phyloP scores from a whole-genome alignment of 1,139 yeast species.

The Taphrina populina region DNA sequence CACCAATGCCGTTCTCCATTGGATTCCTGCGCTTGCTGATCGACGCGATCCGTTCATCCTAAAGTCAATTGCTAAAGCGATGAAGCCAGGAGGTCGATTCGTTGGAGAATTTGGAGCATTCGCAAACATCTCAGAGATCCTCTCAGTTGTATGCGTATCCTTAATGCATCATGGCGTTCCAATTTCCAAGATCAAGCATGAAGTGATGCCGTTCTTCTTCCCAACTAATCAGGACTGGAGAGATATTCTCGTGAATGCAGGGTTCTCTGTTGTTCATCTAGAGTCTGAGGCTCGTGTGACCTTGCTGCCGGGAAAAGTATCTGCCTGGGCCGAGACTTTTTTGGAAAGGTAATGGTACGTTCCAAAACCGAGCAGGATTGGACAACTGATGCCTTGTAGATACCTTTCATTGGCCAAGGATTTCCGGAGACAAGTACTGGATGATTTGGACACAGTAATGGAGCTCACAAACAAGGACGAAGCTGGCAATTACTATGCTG shows the following conservation, averaged over 20 bases:
- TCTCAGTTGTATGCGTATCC: conserved; percentile 13
- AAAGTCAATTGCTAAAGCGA: conserved; percentile 22
- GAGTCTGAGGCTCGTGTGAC: conserved; percentile 24
- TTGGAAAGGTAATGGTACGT: conserved; percentile 6
- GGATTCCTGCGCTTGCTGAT: conserved; percentile 31
- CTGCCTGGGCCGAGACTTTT: conserved; percentile 15
- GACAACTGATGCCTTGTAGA: neutral
- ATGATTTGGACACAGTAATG: conserved; percentile 17
- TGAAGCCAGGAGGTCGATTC: conserved; percentile 31
- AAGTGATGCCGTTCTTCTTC: conserved; percentile 27
- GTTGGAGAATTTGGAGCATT: conserved; percentile 35
- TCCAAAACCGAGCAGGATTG: no score
- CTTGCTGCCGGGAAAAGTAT: conserved; percentile 17
- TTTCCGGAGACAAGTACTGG: conserved; percentile 1
- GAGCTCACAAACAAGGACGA: conserved; percentile 18
- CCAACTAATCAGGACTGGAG: conserved; percentile 14
- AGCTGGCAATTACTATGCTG: conserved; percentile 12
- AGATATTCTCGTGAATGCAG: conserved; percentile 23
- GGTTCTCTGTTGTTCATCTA: conserved; percentile 12
- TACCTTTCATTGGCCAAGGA: conserved; percentile 1
- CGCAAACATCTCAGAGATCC: conserved; percentile 28
- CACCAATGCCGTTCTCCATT: conserved; percentile 34
- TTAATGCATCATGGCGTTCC: conserved; percentile 25
- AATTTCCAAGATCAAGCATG: conserved; percentile 12
- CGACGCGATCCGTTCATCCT: conserved; percentile 6